Evolutionary conservation across 2,329 filamentous ascomycete genomes (phyloP), one percentile per base, ranked within the genome.

Genomic region (Pseudocercospora macadamiae): DNA sequence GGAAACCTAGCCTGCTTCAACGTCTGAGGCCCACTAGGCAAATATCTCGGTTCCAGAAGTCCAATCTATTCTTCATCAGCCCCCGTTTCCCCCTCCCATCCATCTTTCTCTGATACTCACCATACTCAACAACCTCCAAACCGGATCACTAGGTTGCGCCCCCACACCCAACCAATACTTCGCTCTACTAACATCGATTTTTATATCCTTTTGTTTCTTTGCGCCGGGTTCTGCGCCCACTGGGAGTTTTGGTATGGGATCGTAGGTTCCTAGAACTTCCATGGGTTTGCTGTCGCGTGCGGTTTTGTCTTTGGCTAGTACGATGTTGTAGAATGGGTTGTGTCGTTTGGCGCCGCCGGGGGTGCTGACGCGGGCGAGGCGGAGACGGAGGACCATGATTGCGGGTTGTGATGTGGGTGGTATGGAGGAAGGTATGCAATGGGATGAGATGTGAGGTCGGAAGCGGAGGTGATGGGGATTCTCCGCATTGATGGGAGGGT

Each of bases 151-250:
- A 8, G 95, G 95, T 78, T 99, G 95, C 56, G 95, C 95, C 1
- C 95, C 95, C 3, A 97, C 93, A 73, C 95, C 95, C 32, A 99
- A 83, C 95, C 95, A 99, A 80, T 99, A 99, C 75, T 89, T 88
- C 57, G 93, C 90, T 60, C 95, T 83, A 65, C 85, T 80, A 6
- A 84, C 80, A 75, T 99, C 95, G 12, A 99, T 83, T 70, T 91
- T 88, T 73, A 99, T 90, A 67, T 97, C 93, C 77, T 99, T 99
- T 80, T 89, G 91, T 56, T 90, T 83, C 58, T 86, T 85, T n/a
- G 58, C 64, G 16, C 86, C 85, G n/a, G 83, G 68, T 54, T 72
- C 71, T 26, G 75, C 71, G 64, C 80, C 79, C 39, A 82, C 76
- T 12, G 80, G 80, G 78, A 82, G 79, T 67, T 84, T 78, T 1